Base-by-base conservation (phyloP, 75 land plant genomes). In the Pseudotsuga menziesii region DNA sequence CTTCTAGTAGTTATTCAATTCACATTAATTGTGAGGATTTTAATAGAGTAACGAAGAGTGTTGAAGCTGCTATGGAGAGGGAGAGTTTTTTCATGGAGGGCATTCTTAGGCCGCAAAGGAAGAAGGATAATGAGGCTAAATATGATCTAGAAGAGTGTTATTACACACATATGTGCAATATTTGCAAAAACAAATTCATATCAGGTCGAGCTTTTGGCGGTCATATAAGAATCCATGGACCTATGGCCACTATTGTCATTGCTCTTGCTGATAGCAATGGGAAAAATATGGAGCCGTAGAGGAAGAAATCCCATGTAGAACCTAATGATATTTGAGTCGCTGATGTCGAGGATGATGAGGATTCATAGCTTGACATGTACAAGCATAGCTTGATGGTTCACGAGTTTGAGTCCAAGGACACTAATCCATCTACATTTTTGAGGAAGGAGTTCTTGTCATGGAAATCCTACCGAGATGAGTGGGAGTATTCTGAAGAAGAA, bases 391-490 rank as follows among this genome's bases (percentile, higher is more conserved):
- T 36, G 39, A 36, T 36, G 39, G 39, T 1, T 36, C 39, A 3
- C 39, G 3, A 36, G 39, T 36, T 36, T 3, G 39, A 36, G 39
- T 2, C 39, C 39, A 1, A 3, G 3, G 3, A 36, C 39, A 3
- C 39, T 36, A 36, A 36, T 35, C 36, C 36, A 4, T 35, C 36
- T 35, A 27, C 66, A 13, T 62, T 56, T 76, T 79, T 4, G 79
- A 81, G 76, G 9, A 85, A 85, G 56, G 85, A 79, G 4, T 85
- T 85, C 32, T 36, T 39, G 15, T 85, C 87, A 1, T 83, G 85
- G 87, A 85, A 85, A 58, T 78, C 85, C 6, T 29, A 83, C 41
- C 80, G 83, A 57, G 85, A 86, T 14, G 86, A 83, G 77, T 83
- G 83, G 87, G 69, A 82, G 76, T 85, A 82, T 71, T n/a, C n/a